Percentiles rank a stretch among this genome's conserved stretches.
Evolutionary conservation across 208 protist species (phyloP).

Genomic region (Crithidia sp.): DNA sequence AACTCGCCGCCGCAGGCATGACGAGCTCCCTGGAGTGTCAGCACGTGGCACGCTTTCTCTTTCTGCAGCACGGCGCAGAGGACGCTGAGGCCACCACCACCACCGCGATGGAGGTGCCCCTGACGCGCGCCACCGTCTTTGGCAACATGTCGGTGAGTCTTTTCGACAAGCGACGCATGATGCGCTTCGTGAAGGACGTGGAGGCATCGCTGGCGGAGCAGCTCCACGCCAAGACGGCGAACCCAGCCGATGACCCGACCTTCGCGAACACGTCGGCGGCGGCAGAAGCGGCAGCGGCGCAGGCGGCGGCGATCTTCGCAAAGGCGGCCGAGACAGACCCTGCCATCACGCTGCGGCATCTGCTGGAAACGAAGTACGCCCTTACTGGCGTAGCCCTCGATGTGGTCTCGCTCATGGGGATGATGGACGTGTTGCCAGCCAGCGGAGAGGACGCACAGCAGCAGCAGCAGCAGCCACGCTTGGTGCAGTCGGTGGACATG

Average conservation of each 20-base stretch:
- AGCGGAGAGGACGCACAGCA: not conserved
- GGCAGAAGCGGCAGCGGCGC: constrained; percentile 21
- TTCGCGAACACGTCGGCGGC: constrained; percentile 33
- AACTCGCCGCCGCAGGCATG: constrained; percentile 59
- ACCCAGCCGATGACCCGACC: constrained; percentile 47
- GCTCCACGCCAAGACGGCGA: constrained; percentile 69
- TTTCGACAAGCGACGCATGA: constrained; percentile 92
- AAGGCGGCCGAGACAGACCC: constrained; percentile 22
- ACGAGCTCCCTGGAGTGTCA: constrained; percentile 74
- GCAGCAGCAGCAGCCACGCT: not conserved
- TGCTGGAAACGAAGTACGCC: constrained; percentile 60
- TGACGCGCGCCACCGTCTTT: constrained; percentile 87
- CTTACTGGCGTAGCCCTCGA: constrained; percentile 51
- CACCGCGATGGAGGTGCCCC: constrained; percentile 62
- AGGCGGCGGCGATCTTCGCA: constrained; percentile 26
- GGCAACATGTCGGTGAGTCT: constrained; percentile 48
- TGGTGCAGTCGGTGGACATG: constrained; percentile 54
- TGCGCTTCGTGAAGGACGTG: constrained; percentile 91
- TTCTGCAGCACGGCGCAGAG: constrained; percentile 31
- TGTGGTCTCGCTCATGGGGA: constrained; percentile 67
- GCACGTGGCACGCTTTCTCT: constrained; percentile 49
- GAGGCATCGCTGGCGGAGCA: constrained; percentile 74
- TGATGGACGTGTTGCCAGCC: constrained; percentile 42
- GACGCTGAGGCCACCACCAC: constrained; percentile 1
- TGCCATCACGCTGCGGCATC: constrained; percentile 38